A percentile compares a stretch with the other conserved stretches of the same genome.
Conservation (phyloP, 495 filamentous ascomycete species). For the Penicillium mononematosum region DNA sequence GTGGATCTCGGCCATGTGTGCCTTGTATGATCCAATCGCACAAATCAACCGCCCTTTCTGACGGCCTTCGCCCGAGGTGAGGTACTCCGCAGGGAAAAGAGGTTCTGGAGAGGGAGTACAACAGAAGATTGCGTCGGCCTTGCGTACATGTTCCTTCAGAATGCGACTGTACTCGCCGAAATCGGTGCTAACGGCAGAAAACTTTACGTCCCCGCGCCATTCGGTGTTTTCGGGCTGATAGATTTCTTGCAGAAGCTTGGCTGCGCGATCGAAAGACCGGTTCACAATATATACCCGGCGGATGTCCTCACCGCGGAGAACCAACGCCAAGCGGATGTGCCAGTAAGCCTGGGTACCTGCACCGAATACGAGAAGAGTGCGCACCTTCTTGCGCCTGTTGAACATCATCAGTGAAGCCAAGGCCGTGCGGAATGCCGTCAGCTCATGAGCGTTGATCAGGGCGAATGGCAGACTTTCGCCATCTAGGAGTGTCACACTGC, state of each 20-base stretch:
- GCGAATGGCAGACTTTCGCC: slow-evolving; percentile 67
- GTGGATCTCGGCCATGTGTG: slow-evolving; percentile 83
- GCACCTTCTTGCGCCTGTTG: slow-evolving; percentile 63
- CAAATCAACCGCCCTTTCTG: slow-evolving; percentile 75
- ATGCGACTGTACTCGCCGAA: slow-evolving; percentile 71
- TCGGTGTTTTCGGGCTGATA: slow-evolving; percentile 50
- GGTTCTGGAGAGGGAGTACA: slow-evolving; percentile 62
- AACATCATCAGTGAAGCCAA: slow-evolving; percentile 75
- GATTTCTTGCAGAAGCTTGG: slow-evolving; percentile 55
- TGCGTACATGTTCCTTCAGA: slow-evolving; percentile 63
- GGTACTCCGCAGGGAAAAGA: slow-evolving; percentile 60
- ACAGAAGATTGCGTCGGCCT: slow-evolving; percentile 78
- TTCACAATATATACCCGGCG: slow-evolving; percentile 78
- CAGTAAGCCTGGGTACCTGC: slow-evolving; percentile 88
- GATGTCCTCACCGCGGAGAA: slow-evolving; percentile 69
- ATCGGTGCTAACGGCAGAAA: slow-evolving; percentile 65
- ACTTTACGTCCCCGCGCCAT: slow-evolving; percentile 61
- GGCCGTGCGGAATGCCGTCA: slow-evolving; percentile 93
- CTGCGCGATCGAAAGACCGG: slow-evolving; percentile 62
- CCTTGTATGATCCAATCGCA: slow-evolving; percentile 80
- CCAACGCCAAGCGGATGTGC: slow-evolving; percentile 81
- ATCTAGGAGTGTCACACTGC: slow-evolving; percentile 73
- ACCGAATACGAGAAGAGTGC: slow-evolving; percentile 82
- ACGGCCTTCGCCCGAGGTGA: slow-evolving; percentile 68
- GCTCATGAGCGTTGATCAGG: slow-evolving; percentile 77